These are phyloP conservation scores for Sequoia sempervirens DNA, from an alignment of 75 land plant species.

Conservation along the genomic window DNA sequence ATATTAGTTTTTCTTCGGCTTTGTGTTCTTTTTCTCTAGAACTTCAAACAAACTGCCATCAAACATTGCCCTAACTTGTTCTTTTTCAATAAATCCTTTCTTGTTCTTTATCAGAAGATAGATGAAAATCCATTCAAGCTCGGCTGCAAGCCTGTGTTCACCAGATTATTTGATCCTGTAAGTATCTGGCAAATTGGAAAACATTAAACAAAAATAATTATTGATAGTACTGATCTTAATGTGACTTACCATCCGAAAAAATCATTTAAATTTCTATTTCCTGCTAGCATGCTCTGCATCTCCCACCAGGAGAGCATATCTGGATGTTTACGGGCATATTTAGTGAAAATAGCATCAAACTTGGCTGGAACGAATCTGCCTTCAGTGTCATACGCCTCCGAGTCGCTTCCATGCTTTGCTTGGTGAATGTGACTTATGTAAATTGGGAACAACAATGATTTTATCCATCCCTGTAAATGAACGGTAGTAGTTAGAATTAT, in stretches of 20 bases:
- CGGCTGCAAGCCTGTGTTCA: constrained; percentile 43
- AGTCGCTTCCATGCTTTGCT: constrained; percentile 49
- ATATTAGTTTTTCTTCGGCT: background rate
- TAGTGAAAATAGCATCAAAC: constrained; percentile 69
- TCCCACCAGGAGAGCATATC: constrained; percentile 24
- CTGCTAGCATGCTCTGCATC: constrained; percentile 22
- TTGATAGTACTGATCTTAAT: background rate
- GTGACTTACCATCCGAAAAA: constrained; percentile 20
- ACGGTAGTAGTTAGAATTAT: no score
- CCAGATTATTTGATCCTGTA: background rate
- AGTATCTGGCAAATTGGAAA: background rate
- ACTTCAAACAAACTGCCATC: constrained; percentile 78
- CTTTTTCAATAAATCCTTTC: constrained; percentile 64
- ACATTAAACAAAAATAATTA: background rate
- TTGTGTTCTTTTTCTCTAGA: constrained; percentile 29
- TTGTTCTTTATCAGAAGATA: constrained; percentile 55
- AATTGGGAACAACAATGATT: constrained; percentile 33
- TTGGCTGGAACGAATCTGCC: constrained; percentile 70
- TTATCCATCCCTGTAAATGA: constrained; percentile 32
- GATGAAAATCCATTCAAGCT: constrained; percentile 66
- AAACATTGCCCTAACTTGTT: constrained; percentile 59
- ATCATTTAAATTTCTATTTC: constrained; percentile 20
- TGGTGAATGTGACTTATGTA: constrained; percentile 44
- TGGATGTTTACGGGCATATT: constrained; percentile 25
- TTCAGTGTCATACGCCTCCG: constrained; percentile 44